phyloP scores from a whole-genome alignment of 2,329 filamentous ascomycete genomes.

The Blastomyces percursus region DNA sequence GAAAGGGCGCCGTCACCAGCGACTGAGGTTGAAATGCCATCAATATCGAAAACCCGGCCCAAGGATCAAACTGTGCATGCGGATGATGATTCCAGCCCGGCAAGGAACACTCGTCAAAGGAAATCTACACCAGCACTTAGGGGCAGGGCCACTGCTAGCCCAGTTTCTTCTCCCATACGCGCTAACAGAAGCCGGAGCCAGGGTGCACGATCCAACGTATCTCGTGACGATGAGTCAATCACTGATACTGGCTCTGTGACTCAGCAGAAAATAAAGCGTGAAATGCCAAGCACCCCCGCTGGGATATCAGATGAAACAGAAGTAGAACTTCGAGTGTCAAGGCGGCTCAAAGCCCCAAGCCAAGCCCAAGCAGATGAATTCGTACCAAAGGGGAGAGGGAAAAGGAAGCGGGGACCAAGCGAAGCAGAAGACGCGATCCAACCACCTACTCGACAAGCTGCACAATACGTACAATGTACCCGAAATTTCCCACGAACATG shows the following conservation, averaged over 20 bases:
- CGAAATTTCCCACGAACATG: constrained; percentile 54
- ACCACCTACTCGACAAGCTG: constrained; percentile 19
- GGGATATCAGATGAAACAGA: constrained; percentile 10
- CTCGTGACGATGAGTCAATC: constrained; percentile 24
- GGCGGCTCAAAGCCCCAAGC: constrained; percentile 21
- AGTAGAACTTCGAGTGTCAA: constrained; percentile 20
- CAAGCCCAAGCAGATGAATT: constrained; percentile 18
- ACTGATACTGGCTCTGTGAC: constrained; percentile 13
- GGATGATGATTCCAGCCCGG: neutral
- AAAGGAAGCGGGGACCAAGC: constrained; percentile 33
- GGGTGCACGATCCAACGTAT: constrained; percentile 27
- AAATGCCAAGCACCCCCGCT: constrained; percentile 27
- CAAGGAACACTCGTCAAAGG: constrained; percentile 15
- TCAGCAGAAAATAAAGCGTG: constrained; percentile 22
- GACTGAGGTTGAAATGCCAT: constrained; percentile 12
- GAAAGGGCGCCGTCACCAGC: constrained; percentile 30
- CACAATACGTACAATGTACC: constrained; percentile 32
- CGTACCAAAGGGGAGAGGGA: constrained; percentile 22
- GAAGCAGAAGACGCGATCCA: constrained; percentile 20
- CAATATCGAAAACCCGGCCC: neutral
- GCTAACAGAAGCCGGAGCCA: constrained; percentile 31
- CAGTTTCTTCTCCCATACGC: constrained; percentile 17
- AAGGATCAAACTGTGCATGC: neutral
- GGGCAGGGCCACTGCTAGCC: constrained; percentile 12
- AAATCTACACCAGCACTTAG: constrained; percentile 7